Evolutionary conservation across 305 asterid genomes (phyloP).

Genomic region (Solanum hybrid): DNA sequence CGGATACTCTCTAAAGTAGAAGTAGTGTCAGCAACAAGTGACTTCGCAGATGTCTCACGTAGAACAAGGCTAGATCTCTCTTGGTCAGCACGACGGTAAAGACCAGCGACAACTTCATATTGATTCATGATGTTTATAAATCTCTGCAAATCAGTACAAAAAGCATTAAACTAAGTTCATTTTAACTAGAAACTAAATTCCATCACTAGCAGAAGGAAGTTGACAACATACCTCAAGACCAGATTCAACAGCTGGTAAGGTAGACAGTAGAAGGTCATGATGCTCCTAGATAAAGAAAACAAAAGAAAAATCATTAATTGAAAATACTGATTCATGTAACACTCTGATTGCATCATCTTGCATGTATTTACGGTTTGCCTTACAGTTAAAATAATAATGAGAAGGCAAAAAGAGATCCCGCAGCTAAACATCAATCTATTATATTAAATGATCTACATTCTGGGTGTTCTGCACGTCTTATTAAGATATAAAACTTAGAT

Average conservation of each 20-base stretch:
- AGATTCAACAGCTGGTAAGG: slow-evolving; percentile 76
- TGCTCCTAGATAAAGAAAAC: slow-evolving; percentile 64
- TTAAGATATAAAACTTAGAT: neutral
- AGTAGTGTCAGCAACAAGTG: slow-evolving; percentile 74
- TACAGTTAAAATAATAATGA: neutral
- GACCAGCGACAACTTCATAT: slow-evolving; percentile 72
- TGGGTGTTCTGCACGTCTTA: neutral
- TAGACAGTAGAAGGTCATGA: slow-evolving; percentile 80
- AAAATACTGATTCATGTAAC: neutral
- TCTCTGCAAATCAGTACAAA: slow-evolving; percentile 43
- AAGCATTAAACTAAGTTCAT: slow-evolving; percentile 16
- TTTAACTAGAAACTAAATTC: slow-evolving; percentile 8
- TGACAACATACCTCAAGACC: slow-evolving; percentile 76
- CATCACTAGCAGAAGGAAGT: neutral
- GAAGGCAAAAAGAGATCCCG: neutral
- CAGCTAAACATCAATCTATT: neutral
- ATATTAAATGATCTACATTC: neutral
- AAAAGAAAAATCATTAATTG: slow-evolving; percentile 13
- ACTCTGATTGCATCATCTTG: neutral
- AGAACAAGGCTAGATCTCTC: slow-evolving; percentile 72
- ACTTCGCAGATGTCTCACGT: slow-evolving; percentile 73
- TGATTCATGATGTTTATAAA: slow-evolving; percentile 61
- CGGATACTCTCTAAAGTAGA: slow-evolving; percentile 57
- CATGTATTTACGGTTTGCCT: neutral
- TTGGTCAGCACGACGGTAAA: slow-evolving; percentile 70